Percentiles rank a stretch among this genome's conserved stretches.
phyloP scores from a whole-genome alignment of 1,284 basidiomycete species.

The Pascua sp. region DNA sequence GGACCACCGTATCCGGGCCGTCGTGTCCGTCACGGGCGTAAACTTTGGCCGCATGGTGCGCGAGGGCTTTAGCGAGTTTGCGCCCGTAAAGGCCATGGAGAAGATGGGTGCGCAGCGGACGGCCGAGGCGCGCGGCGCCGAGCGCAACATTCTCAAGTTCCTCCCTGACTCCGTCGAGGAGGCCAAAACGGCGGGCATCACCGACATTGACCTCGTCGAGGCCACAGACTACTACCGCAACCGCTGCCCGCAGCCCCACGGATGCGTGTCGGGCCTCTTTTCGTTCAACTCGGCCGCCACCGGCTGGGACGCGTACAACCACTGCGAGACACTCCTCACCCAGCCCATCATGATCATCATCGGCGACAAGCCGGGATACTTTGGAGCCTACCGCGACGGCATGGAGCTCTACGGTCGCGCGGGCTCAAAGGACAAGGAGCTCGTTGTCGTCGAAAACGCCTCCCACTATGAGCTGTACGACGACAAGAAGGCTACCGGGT shows the following conservation, averaged over 20 bases:
- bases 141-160: background rate
- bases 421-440: slow-evolving; percentile 5
- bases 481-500: background rate
- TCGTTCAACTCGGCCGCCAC: slow-evolving; percentile 3
- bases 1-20: slow-evolving; percentile 11
- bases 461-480: slow-evolving; percentile 14
- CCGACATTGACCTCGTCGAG: slow-evolving; percentile 3
- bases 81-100: slow-evolving; percentile 1
- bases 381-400: slow-evolving; percentile 8
- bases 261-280: background rate
- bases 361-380: slow-evolving; percentile 2
- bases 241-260: background rate
- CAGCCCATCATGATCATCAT: slow-evolving; percentile 5
- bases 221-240: slow-evolving; percentile 7
- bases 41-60: slow-evolving; percentile 8
- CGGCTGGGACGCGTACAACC: slow-evolving; percentile 5
- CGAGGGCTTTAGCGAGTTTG: slow-evolving; percentile 3
- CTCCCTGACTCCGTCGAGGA: background rate
- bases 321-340: slow-evolving; percentile 3
- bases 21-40: slow-evolving; percentile 7
- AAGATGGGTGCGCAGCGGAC: slow-evolving; percentile 1
- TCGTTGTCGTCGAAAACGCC: background rate
- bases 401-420: slow-evolving; percentile 8
- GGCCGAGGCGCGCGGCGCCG: slow-evolving; percentile 5
- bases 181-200: slow-evolving; percentile 1